Evolutionary conservation across 257 asterid genomes (phyloP), one percentile per base, ranked within the genome.

Genomic region (Nicotiana knightiana): DNA sequence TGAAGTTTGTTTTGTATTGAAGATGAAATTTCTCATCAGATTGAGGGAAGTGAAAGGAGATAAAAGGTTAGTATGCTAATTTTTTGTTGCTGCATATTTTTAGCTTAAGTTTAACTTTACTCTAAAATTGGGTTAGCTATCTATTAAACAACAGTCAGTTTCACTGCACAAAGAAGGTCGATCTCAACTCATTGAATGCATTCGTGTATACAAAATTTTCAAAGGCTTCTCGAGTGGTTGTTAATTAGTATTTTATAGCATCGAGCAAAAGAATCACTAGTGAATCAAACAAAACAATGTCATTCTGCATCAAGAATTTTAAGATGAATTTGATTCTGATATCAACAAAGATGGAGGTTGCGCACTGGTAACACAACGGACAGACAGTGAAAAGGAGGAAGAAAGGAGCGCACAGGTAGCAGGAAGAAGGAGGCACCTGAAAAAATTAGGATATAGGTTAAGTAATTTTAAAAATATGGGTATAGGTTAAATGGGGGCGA

Each of bases 321-420:
- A 77, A 32, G 67, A 71, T 81, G 89, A 51, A 80, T 58, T 33
- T 7, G 87, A 83, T 77, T 82, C 82, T 75, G 71, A 26, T 55
- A 68, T 67, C 81, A 68, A 83, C 10, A 83, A 57, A 77, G 87
- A 82, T 4, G 83, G 79, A 1, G 92, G 90, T 70, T 43, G 67
- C 35, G 91, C 24, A 21, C 24, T 21, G 24, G 24, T 21, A 21
- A 21, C 24, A 21, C 24, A 21, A 21, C 24, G 24, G 24, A 21
- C 24, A 21, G 24, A 21, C 24, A 28, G 1, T 28, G 30, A 28
- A 28, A 28, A 28, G 30, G 30, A 28, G 30, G 30, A 28, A 28
- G 1, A 28, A 28, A 28, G 30, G 30, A 28, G 30, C 30, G 30
- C 30, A 28, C 30, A 28, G 30, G 30, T 28, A 28, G 30, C 30